Base-by-base conservation (phyloP, 345 rosid genomes). In the Ailanthus altissimus region DNA sequence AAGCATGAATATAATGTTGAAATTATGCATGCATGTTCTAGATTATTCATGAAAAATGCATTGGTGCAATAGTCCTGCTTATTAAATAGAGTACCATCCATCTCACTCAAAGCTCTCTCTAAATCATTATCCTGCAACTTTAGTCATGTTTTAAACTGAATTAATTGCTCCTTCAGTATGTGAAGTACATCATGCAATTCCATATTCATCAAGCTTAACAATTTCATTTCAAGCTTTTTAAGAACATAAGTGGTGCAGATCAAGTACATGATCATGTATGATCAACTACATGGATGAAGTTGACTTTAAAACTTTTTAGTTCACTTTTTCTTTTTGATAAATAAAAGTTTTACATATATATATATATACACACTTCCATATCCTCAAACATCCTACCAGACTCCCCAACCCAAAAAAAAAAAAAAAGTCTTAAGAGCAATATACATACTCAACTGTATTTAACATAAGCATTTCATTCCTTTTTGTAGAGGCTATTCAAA, bases 211-310 rank as follows among this genome's bases (percentile, higher is more conserved):
- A 66, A 5, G 50, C 28, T 20, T 42, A 42, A 42, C 18, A 66
- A 43, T 66, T 66, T 66, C 70, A 66, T 66, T 66, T 66, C 70
- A 66, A 23, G 10, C 21, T 11, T 66, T 28, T 5, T 16, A n/a
- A 65, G 69, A 65, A 20, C 50, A 26, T 13, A 16, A 8, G 21
- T 36, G 67, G 32, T 32, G 67, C 45, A 26, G 23, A 62, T 21
- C 45, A 32, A 2, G 67, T 36, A 62, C 16, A 16, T 36, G 66
- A 62, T n/a, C 20, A 62, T 32, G 66, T 14, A 16, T 42, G n/a
- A 32, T 28, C n/a, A 28, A 32, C 65, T 60, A 14, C 2, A 28
- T 26, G 42, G 7, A 26, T 14, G n/a, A 60, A 60, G n/a, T 60
- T 14, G 5, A 60, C 5, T 9, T 60, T 26, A 12, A 60, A 28